phyloP scores from a whole-genome alignment of 192 early-diverging fungal genomes.

The Rhizophlyctis rosea region DNA sequence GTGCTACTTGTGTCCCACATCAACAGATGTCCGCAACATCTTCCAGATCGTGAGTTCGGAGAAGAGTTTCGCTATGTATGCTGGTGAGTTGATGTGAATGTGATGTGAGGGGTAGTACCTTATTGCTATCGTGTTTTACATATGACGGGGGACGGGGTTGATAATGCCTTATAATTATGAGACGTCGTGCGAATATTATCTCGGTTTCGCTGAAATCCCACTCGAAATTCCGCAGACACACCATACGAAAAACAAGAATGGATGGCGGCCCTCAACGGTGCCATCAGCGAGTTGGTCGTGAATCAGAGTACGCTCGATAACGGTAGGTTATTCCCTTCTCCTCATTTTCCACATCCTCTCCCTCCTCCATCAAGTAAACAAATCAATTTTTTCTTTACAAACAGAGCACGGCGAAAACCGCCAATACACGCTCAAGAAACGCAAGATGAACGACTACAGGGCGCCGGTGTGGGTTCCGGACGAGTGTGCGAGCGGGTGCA shows the following conservation, averaged over 20 bases:
- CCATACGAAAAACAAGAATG: conserved; percentile 57
- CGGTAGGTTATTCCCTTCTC: conserved; percentile 26
- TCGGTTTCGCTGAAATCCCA: neutral
- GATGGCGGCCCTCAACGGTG: conserved; percentile 57
- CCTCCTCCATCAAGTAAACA: conserved; percentile 2
- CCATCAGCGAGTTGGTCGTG: conserved; percentile 47
- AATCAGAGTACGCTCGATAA: conserved; percentile 46
- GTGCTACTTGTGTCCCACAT: conserved; percentile 25
- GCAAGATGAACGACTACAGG: conserved; percentile 52
- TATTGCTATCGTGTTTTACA: neutral
- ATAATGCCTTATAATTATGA: neutral
- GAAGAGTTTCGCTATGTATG: conserved; percentile 78
- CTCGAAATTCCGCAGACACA: conserved; percentile 5
- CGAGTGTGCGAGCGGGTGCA: conserved; percentile 58
- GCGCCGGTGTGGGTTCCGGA: conserved; percentile 70
- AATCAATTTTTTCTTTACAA: neutral
- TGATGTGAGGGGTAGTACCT: neutral
- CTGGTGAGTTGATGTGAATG: conserved; percentile 35
- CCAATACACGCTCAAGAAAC: conserved; percentile 30
- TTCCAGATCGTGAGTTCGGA: conserved; percentile 78
- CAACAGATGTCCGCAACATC: conserved; percentile 52
- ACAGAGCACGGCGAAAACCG: conserved; percentile 13
- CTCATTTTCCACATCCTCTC: neutral
- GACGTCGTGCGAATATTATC: too few species aligned
- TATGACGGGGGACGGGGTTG: neutral